phyloP scores from a whole-genome alignment of 805 yeast genomes.

The Ascoidea asiatica region DNA sequence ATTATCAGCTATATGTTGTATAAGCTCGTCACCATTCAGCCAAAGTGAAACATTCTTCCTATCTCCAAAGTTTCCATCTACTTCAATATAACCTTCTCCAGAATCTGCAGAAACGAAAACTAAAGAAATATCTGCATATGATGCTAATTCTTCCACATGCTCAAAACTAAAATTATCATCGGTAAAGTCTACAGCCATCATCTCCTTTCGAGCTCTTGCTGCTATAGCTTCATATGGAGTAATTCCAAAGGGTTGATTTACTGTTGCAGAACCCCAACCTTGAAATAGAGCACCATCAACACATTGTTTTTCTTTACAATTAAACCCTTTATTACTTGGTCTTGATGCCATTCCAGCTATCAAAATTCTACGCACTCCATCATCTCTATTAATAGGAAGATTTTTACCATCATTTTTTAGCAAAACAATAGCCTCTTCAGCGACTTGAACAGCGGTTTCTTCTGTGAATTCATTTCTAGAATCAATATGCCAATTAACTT shows the following conservation, averaged over 20 bases:
- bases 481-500: conserved; percentile 40
- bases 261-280: conserved; percentile 59
- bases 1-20: conserved; percentile 31
- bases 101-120: conserved; percentile 41
- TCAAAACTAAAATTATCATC: conserved; percentile 33
- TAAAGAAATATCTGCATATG: conserved; percentile 35
- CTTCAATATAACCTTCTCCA: conserved; percentile 46
- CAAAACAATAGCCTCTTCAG: conserved; percentile 42
- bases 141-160: conserved; percentile 29
- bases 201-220: conserved; percentile 28
- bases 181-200: conserved; percentile 30
- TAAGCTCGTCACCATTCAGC: conserved; percentile 45
- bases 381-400: conserved; percentile 34
- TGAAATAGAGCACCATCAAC: conserved; percentile 39
- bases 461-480: conserved; percentile 35
- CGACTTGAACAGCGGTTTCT: conserved; percentile 35
- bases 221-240: conserved; percentile 46
- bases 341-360: conserved; percentile 43
- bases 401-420: conserved; percentile 37
- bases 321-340: conserved; percentile 35
- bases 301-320: conserved; percentile 38
- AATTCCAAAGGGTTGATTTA: conserved; percentile 38
- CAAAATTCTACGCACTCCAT: conserved; percentile 26
- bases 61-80: conserved; percentile 48
- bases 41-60: conserved; percentile 37